These are phyloP conservation scores for Pseudocercospora crystallina DNA, from an alignment of 2,329 filamentous ascomycete species.

Conservation along the genomic window DNA sequence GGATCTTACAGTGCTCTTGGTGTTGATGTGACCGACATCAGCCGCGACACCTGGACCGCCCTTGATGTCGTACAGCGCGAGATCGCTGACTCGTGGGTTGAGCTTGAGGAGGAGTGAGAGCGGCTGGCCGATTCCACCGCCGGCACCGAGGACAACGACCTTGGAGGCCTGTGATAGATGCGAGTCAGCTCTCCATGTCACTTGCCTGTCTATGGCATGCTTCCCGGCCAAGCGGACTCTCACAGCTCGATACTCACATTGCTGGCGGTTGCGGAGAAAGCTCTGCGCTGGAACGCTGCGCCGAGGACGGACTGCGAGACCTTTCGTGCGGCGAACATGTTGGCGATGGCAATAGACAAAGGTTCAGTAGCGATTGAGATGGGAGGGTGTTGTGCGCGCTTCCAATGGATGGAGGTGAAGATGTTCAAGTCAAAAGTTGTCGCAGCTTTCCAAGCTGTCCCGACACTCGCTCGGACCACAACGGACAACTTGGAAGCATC, in stretches of 20 bases:
- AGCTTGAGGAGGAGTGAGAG: conserved; percentile 98
- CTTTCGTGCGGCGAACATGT: conserved; percentile 69
- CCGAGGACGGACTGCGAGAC: conserved; percentile 42
- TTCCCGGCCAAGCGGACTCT: conserved; percentile 4
- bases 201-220: conserved; percentile 1
- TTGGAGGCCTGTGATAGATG: conserved; percentile 72
- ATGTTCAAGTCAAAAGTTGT: too few species aligned
- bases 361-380: too few species aligned
- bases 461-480: too few species aligned
- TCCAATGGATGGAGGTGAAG: too few species aligned
- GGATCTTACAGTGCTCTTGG: conserved; percentile 70
- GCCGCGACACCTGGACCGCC: conserved; percentile 95
- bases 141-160: conserved; percentile 94
- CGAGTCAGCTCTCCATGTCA: conserved; percentile 10
- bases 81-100: conserved; percentile 89
- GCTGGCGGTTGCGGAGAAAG: conserved; percentile 54
- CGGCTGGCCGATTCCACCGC: conserved; percentile 97
- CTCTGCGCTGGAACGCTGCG: conserved; percentile 49
- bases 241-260: conserved; percentile 43
- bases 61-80: conserved; percentile 97
- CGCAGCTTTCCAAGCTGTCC: too few species aligned
- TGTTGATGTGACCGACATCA: conserved; percentile 98
- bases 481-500: too few species aligned
- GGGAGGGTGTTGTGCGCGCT: too few species aligned
- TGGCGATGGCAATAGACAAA: conserved; percentile 32